phyloP scores from a whole-genome alignment of 1,284 basidiomycete species.

The Rhodotorula mucilaginosa region DNA sequence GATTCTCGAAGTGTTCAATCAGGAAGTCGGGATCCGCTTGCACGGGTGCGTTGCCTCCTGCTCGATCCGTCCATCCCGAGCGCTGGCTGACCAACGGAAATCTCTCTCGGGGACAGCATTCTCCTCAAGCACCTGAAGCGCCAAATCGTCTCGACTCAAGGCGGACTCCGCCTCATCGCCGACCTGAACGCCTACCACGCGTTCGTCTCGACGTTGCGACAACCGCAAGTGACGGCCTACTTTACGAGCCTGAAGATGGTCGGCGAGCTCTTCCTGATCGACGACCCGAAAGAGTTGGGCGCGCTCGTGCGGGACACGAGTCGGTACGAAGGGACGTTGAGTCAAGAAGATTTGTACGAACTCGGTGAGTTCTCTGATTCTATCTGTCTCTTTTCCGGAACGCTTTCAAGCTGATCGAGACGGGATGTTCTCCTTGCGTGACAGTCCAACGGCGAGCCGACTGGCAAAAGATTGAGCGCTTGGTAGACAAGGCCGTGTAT shows the following conservation, averaged over 20 bases:
- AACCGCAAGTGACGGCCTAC: conserved; percentile 66
- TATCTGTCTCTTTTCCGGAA: too few relatives aligned
- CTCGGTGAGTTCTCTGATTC: conserved; percentile 52
- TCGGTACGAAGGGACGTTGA: conserved; percentile 85
- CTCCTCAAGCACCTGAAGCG: conserved; percentile 94
- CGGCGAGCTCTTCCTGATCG: conserved; percentile 83
- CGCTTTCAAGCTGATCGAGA: too few relatives aligned
- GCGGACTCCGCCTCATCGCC: conserved; percentile 93
- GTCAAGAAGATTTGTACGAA: conserved; percentile 84
- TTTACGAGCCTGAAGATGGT: conserved; percentile 95
- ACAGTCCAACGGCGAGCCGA: conserved; percentile 65
- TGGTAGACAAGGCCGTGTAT: conserved; percentile 71
- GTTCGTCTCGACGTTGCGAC: conserved; percentile 78
- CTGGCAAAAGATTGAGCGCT: conserved; percentile 96
- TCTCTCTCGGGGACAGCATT: conserved; percentile 70
- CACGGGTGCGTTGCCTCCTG: conserved; percentile 64
- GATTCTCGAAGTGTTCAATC: conserved; percentile 94
- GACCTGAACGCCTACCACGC: conserved; percentile 90
- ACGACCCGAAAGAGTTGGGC: conserved; percentile 72
- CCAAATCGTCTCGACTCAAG: conserved; percentile 88
- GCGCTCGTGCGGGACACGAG: conserved; percentile 92
- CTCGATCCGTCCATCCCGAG: background rate
- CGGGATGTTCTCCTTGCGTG: too few relatives aligned
- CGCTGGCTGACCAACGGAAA: background rate
- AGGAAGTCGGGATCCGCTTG: conserved; percentile 89